These are phyloP conservation scores for Fusarium multiceps DNA, from an alignment of 2,329 filamentous ascomycete genomes.

Conservation along the genomic window DNA sequence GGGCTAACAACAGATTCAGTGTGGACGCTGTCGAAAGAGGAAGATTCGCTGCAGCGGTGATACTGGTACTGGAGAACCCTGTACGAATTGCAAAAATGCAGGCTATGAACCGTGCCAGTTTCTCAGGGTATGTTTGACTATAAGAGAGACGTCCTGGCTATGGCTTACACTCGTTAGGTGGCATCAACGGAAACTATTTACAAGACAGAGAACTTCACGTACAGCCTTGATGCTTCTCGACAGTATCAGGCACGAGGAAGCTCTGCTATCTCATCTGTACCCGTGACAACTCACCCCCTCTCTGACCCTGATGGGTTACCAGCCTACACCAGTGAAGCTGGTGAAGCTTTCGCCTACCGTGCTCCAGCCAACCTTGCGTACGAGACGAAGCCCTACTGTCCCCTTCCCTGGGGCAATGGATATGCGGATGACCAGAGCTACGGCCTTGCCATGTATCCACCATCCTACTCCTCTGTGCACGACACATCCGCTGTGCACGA, in stretches of 20 bases:
- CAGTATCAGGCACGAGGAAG: conserved; percentile 46
- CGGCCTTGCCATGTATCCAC: conserved; percentile 43
- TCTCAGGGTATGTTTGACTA: conserved; percentile 71
- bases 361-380: conserved; percentile 40
- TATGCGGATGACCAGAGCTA: conserved; percentile 45
- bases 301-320: conserved; percentile 38
- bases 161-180: conserved; percentile 38
- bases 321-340: conserved; percentile 27
- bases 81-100: conserved; percentile 83
- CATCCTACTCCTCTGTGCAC: conserved; percentile 33
- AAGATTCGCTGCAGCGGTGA: conserved; percentile 97
- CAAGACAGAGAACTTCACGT: conserved; percentile 45
- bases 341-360: conserved; percentile 39
- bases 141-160: background rate
- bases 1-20: conserved; percentile 65
- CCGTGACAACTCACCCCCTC: conserved; percentile 15
- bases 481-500: conserved; percentile 40
- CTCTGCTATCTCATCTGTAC: conserved; percentile 26
- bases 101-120: conserved; percentile 80
- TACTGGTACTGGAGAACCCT: conserved; percentile 78
- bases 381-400: conserved; percentile 43
- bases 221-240: conserved; percentile 49
- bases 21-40: conserved; percentile 86
- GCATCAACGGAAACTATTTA: conserved; percentile 48
- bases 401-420: conserved; percentile 40